Evolutionary conservation across 306 rosid genomes (phyloP).

Genomic region (Fragaria ananassa): DNA sequence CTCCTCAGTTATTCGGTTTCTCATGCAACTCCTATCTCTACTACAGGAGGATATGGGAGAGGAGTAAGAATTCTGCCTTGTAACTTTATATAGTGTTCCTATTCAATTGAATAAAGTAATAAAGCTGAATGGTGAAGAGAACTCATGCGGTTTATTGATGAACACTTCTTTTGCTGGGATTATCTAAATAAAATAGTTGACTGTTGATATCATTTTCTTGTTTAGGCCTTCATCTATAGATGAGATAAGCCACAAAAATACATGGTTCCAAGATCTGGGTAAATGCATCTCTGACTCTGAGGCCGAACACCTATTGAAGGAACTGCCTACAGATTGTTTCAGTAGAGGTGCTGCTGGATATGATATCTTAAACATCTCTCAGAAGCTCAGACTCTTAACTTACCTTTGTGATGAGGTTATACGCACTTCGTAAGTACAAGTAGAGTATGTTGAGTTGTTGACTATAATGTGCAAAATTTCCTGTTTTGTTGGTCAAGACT

Average conservation of each 20-base stretch:
- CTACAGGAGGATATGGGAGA: constrained; percentile 42
- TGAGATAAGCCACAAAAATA: constrained; percentile 19
- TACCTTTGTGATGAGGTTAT: constrained; percentile 55
- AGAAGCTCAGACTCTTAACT: constrained; percentile 38
- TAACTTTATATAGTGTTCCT: neutral
- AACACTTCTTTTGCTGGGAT: neutral
- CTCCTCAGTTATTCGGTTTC: constrained; percentile 38
- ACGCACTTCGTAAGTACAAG: constrained; percentile 42
- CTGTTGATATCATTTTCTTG: constrained; percentile 4
- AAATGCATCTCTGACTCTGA: constrained; percentile 36
- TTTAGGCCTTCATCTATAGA: constrained; percentile 25
- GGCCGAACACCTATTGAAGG: constrained; percentile 28
- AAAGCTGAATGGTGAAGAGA: neutral
- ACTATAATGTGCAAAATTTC: neutral
- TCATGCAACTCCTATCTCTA: constrained; percentile 37
- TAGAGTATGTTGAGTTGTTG: neutral
- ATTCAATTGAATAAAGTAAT: neutral
- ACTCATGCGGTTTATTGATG: neutral
- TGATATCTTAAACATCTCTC: constrained; percentile 38
- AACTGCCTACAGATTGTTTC: constrained; percentile 31
- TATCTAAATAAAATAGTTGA: neutral
- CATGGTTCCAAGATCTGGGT: constrained; percentile 45
- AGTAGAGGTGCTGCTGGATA: constrained; percentile 27
- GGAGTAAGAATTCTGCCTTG: constrained; percentile 29
- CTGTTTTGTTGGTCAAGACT: neutral